These are phyloP conservation scores for Apiospora arundinis DNA, from an alignment of 2,329 filamentous ascomycete genomes.

Conservation along the genomic window DNA sequence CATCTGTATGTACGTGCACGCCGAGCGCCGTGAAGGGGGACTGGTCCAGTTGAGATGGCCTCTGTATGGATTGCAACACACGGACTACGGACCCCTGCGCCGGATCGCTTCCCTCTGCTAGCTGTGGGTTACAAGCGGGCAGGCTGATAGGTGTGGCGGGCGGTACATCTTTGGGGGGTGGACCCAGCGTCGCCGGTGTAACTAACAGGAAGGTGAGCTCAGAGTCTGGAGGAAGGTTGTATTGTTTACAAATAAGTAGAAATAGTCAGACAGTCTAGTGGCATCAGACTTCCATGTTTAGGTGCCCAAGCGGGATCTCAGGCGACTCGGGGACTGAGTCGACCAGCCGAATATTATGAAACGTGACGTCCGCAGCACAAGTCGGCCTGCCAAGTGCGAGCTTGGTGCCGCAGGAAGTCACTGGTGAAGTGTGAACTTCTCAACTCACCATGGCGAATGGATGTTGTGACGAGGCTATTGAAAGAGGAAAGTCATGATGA, in stretches of 20 bases:
- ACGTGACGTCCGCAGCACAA: neutral
- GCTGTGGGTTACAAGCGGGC: conserved; percentile 49
- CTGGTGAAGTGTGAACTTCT: neutral
- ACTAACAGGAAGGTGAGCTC: conserved; percentile 29
- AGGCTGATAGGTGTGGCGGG: conserved; percentile 61
- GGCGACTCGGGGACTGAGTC: neutral
- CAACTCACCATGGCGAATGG: neutral
- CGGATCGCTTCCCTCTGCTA: neutral
- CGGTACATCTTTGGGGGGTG: conserved; percentile 56
- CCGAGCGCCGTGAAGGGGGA: conserved; percentile 64
- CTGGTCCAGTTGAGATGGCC: conserved; percentile 55
- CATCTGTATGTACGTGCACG: conserved; percentile 60
- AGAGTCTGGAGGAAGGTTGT: neutral
- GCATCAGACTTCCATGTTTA: neutral
- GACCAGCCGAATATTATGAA: neutral
- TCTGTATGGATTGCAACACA: conserved; percentile 60
- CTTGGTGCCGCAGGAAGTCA: neutral
- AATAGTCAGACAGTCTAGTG: neutral
- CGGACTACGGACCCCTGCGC: conserved; percentile 50
- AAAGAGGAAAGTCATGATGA: neutral
- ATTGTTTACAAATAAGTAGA: neutral
- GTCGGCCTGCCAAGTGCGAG: neutral
- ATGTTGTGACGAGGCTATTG: neutral
- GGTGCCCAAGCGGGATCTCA: neutral
- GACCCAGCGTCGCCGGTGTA: conserved; percentile 32